Conservation (phyloP, 495 filamentous ascomycete species). For the Penicillium psychrofluorescens region DNA sequence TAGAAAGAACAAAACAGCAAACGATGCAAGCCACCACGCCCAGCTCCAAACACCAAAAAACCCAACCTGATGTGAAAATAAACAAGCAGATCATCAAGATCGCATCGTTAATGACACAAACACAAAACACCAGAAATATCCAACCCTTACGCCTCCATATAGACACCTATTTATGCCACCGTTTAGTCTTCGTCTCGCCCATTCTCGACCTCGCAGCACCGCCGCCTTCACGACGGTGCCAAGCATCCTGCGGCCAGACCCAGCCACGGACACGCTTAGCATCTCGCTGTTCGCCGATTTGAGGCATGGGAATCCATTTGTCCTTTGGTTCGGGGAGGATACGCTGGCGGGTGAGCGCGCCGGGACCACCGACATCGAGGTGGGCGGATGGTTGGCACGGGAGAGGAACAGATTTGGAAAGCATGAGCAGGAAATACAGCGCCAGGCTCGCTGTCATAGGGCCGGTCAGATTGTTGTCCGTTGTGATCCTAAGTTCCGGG, state of each 20-base stretch:
- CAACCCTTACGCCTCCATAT: background rate
- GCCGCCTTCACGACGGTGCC: constrained; percentile 48
- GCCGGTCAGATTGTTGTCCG: constrained; percentile 21
- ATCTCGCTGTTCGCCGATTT: constrained; percentile 73
- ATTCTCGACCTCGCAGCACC: constrained; percentile 19
- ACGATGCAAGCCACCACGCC: background rate
- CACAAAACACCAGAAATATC: background rate
- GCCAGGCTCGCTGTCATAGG: constrained; percentile 65
- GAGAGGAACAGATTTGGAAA: constrained; percentile 67
- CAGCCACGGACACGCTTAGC: constrained; percentile 78
- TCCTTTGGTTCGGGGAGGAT: constrained; percentile 58
- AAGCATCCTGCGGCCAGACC: constrained; percentile 72
- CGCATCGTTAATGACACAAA: background rate
- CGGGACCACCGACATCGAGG: constrained; percentile 74
- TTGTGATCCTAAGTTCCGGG: constrained; percentile 2
- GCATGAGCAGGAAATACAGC: constrained; percentile 75
- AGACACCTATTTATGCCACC: constrained; percentile 28
- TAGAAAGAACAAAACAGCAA: constrained; percentile 5
- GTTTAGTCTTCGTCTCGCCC: constrained; percentile 20
- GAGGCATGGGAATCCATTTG: constrained; percentile 80
- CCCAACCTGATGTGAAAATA: constrained; percentile 1
- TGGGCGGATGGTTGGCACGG: constrained; percentile 61
- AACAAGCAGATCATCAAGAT: constrained; percentile 2
- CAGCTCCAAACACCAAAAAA: background rate
- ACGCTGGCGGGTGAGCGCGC: constrained; percentile 66